Evolutionary conservation across 176 grass and related monocot genomes (phyloP).

Genomic region (Rhynchospora tenuis): DNA sequence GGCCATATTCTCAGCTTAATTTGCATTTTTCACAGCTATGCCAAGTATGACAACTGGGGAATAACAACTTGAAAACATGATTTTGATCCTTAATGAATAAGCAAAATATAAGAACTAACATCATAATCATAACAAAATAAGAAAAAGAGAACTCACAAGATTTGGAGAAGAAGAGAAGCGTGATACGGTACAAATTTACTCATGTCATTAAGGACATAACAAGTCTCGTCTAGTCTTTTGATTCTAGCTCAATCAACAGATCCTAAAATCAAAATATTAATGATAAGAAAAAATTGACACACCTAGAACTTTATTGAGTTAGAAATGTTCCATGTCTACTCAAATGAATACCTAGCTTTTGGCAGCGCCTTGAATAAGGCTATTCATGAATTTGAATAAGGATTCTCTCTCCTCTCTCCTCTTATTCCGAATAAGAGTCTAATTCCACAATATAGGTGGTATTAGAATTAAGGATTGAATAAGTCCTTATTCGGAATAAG

Average conservation of each 20-base stretch:
- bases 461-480: too few species aligned
- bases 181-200: constrained; percentile 65
- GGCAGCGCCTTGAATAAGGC: too few species aligned
- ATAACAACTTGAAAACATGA: not conserved
- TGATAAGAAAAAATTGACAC: not conserved
- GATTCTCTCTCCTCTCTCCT: too few species aligned
- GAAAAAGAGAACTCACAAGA: constrained; percentile 45
- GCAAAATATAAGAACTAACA: not conserved
- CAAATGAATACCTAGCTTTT: too few species aligned
- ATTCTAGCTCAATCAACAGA: constrained; percentile 55
- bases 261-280: constrained; percentile 19
- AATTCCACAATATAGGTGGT: too few species aligned
- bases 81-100: not conserved
- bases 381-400: too few species aligned
- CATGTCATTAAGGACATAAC: constrained; percentile 70
- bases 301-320: not conserved
- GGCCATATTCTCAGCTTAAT: not conserved
- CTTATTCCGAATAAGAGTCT: too few species aligned
- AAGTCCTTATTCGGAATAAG: too few species aligned
- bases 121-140: not conserved
- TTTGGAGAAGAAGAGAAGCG: constrained; percentile 43
- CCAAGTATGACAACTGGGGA: not conserved
- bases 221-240: constrained; percentile 68
- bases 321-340: not conserved
- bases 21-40: not conserved